Evolutionary conservation across 2,329 filamentous ascomycete genomes (phyloP).

Genomic region (Verticillium alfalfae): DNA sequence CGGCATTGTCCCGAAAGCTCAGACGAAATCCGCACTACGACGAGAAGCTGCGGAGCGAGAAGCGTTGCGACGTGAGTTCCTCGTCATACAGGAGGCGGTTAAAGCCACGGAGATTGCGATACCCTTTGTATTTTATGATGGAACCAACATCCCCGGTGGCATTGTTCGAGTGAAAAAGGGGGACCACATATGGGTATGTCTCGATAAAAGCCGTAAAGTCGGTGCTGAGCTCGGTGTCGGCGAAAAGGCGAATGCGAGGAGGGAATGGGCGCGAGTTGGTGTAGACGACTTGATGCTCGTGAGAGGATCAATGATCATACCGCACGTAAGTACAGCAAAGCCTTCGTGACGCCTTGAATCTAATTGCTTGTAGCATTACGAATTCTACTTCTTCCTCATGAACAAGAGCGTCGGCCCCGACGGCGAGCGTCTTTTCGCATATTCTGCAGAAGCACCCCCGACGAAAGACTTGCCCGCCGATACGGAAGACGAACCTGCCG

Average conservation of each 20-base stretch:
- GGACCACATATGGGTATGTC: slow-evolving; percentile 85
- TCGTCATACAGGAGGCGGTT: slow-evolving; percentile 76
- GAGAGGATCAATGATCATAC: slow-evolving; percentile 83
- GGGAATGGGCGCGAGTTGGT: slow-evolving; percentile 87
- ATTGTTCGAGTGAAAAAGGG: slow-evolving; percentile 86
- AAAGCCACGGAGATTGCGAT: slow-evolving; percentile 86
- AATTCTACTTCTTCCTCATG: slow-evolving; percentile 94
- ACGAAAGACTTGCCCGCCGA: slow-evolving; percentile 4
- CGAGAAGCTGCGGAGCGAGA: slow-evolving; percentile 77
- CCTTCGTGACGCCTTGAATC: neutral
- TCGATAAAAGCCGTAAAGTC: slow-evolving; percentile 87
- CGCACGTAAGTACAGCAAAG: slow-evolving; percentile 65
- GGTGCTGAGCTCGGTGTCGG: slow-evolving; percentile 77
- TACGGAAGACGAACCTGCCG: slow-evolving; percentile 7
- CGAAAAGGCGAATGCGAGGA: slow-evolving; percentile 59
- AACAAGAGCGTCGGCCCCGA: slow-evolving; percentile 76
- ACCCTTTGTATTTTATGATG: slow-evolving; percentile 96
- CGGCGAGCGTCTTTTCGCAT: slow-evolving; percentile 71
- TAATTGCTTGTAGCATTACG: slow-evolving; percentile 68
- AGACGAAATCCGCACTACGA: slow-evolving; percentile 68
- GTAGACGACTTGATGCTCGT: slow-evolving; percentile 96
- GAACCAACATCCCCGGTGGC: slow-evolving; percentile 81
- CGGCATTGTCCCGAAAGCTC: slow-evolving; percentile 59
- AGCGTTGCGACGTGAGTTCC: slow-evolving; percentile 74
- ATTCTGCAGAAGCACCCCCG: slow-evolving; percentile 45